Evolutionary conservation across 2,329 filamentous ascomycete genomes (phyloP).

Genomic region (Talaromyces sp.): DNA sequence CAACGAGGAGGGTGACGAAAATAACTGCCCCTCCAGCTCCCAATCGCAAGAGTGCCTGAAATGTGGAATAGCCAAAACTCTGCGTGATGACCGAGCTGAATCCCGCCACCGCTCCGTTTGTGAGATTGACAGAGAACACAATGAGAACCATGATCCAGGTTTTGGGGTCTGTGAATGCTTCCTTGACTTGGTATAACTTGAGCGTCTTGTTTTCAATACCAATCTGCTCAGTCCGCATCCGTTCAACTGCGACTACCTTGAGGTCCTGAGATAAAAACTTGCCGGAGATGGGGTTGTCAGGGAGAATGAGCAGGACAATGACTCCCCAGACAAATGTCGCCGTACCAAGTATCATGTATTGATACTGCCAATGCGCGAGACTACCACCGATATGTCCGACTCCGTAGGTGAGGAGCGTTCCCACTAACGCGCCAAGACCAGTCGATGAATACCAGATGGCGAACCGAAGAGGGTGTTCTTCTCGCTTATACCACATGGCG

Average conservation of each 20-base stretch:
- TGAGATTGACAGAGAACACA: neutral
- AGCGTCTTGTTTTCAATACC: neutral
- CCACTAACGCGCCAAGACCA: slow-evolving; percentile 49
- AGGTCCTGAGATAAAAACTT: slow-evolving; percentile 49
- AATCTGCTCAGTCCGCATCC: slow-evolving; percentile 18
- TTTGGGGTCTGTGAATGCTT: neutral
- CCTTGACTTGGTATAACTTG: neutral
- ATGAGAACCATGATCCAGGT: slow-evolving; percentile 24
- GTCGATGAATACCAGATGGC: slow-evolving; percentile 43
- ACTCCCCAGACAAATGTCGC: neutral
- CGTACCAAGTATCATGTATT: neutral
- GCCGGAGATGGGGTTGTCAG: slow-evolving; percentile 54
- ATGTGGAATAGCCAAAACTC: slow-evolving; percentile 53
- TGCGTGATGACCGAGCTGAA: slow-evolving; percentile 58
- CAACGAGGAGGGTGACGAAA: slow-evolving; percentile 53
- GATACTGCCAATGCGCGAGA: slow-evolving; percentile 1
- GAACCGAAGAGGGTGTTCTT: slow-evolving; percentile 34
- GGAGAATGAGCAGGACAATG: slow-evolving; percentile 45
- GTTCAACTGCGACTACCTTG: slow-evolving; percentile 52
- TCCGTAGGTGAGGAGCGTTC: slow-evolving; percentile 26
- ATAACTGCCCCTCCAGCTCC: slow-evolving; percentile 38
- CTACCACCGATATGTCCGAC: slow-evolving; percentile 18
- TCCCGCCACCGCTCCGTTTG: slow-evolving; percentile 45
- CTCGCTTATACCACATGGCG: slow-evolving; percentile 35
- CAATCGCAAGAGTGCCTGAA: slow-evolving; percentile 45